Evolutionary conservation across 1,139 yeast species (phyloP), one percentile per base, ranked within the genome.

Genomic region (Suhomyces bribrorum): DNA sequence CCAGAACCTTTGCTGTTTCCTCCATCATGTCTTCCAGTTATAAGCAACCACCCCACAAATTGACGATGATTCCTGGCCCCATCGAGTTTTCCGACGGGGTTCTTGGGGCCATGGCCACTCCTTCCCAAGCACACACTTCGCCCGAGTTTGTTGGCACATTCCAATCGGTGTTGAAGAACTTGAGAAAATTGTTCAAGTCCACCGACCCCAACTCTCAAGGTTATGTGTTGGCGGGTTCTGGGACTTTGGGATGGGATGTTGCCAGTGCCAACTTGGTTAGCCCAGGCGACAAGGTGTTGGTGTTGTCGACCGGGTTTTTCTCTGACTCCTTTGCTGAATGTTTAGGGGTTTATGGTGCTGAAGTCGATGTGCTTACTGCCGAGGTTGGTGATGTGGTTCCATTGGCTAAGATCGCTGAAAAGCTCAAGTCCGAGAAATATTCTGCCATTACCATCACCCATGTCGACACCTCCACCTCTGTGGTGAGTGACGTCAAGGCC

Each of bases 391-490:
- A 77, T 44, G 75, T 75, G 24, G 89, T 86, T 23, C 78, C 86
- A 26, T 58, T 81, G 32, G 75, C 66, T 4, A 64, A 69, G 38
- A 66, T 90, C 35, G 84, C 81, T 56, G 58, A 64, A 18, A 75
- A 81, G 44, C 71, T 85, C 61, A 56, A 64, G 42, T 48, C 64
- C 26, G 66, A 73, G 45, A 66, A 70, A 46, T 90, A 85, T 68
- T 63, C 79, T 49, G 75, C 87, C 38, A 75, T 90, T 50, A 87
- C 96, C 37, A 78, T 90, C 53, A 92, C 97, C 31, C 97, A 90
- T 53, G 97, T 92, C 27, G 98, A 90, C 64, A 92, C 97, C 31
- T 88, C 97, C 3, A 88, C 97, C 31, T 95, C 96, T 22, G 97
- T 90, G 29, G 78, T 89, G 31, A 72, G 83, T 36, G 86, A 88